Evolutionary conservation across 495 filamentous ascomycete species (phyloP).

Genomic region (Margaritispora aquatica): DNA sequence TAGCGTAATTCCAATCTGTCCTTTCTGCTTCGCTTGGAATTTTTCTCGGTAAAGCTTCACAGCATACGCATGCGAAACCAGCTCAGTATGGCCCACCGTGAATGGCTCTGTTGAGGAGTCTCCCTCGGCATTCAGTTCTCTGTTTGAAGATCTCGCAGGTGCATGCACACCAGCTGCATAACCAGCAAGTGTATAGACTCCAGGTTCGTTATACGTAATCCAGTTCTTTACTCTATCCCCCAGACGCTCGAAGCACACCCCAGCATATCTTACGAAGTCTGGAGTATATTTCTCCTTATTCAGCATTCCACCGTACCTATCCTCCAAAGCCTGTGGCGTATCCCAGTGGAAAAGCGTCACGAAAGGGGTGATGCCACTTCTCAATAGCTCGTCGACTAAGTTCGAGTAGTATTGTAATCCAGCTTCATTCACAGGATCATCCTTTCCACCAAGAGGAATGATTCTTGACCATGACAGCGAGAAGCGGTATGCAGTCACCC

Average conservation of each 20-base stretch:
- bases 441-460: slow-evolving; percentile 56
- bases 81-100: slow-evolving; percentile 53
- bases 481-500: slow-evolving; percentile 63
- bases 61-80: slow-evolving; percentile 50
- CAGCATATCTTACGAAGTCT: slow-evolving; percentile 56
- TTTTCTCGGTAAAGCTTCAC: slow-evolving; percentile 60
- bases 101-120: slow-evolving; percentile 52
- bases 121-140: slow-evolving; percentile 41
- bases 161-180: slow-evolving; percentile 49
- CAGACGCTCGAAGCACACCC: slow-evolving; percentile 48
- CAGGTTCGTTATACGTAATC: slow-evolving; percentile 61
- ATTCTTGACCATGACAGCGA: slow-evolving; percentile 68
- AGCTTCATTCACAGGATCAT: slow-evolving; percentile 53
- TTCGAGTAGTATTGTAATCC: slow-evolving; percentile 52
- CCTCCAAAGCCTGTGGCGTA: slow-evolving; percentile 48
- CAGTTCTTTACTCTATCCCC: slow-evolving; percentile 52
- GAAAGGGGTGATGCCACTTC: slow-evolving; percentile 50
- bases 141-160: slow-evolving; percentile 48
- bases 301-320: slow-evolving; percentile 52
- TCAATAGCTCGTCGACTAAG: slow-evolving; percentile 50
- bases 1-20: slow-evolving; percentile 54
- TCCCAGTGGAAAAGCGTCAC: slow-evolving; percentile 61
- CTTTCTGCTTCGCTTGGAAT: slow-evolving; percentile 51
- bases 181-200: slow-evolving; percentile 44
- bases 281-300: slow-evolving; percentile 49